Evolutionary conservation across 78 protist species (phyloP).

Genomic region (Dictyostelium brefeldianum): DNA sequence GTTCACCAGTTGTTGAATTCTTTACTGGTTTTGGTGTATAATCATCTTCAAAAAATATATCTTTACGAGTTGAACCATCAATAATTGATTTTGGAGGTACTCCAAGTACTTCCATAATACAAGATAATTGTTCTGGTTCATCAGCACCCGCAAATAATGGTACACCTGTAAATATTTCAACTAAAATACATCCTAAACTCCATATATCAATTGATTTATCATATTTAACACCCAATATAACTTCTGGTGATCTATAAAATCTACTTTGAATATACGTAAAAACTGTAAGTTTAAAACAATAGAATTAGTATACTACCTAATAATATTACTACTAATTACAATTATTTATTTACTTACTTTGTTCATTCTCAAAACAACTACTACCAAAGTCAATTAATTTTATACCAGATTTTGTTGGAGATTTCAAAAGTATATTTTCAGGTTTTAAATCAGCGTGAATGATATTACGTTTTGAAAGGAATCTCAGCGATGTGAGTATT

Average conservation of each 20-base stretch:
- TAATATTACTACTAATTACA: too few relatives aligned
- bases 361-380: slow-evolving; percentile 95
- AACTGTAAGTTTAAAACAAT: slow-evolving; percentile 37
- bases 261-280: slow-evolving; percentile 96
- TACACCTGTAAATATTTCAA: slow-evolving; percentile 95
- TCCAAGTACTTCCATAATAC: slow-evolving; percentile 81
- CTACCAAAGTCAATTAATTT: slow-evolving; percentile 95
- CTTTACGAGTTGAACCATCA: slow-evolving; percentile 40
- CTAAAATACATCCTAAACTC: slow-evolving; percentile 98
- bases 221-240: slow-evolving; percentile 95
- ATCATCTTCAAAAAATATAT: slow-evolving; percentile 59
- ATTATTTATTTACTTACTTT: slow-evolving; percentile 37
- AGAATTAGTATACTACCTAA: slow-evolving; percentile 19
- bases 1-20: slow-evolving; percentile 20
- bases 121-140: slow-evolving; percentile 84
- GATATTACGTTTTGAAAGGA: slow-evolving; percentile 83
- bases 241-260: slow-evolving; percentile 97
- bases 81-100: slow-evolving; percentile 62
- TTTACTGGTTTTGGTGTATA: slow-evolving; percentile 12
- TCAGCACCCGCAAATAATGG: slow-evolving; percentile 97
- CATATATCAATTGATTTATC: slow-evolving; percentile 98
- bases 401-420: slow-evolving; percentile 78
- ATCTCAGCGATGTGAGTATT: slow-evolving; percentile 89
- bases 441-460: slow-evolving; percentile 99
- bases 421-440: slow-evolving; percentile 97